Evolutionary conservation across 306 rosid genomes (phyloP), one percentile per base, ranked within the genome.

Genomic region (Begonia masoniana): DNA sequence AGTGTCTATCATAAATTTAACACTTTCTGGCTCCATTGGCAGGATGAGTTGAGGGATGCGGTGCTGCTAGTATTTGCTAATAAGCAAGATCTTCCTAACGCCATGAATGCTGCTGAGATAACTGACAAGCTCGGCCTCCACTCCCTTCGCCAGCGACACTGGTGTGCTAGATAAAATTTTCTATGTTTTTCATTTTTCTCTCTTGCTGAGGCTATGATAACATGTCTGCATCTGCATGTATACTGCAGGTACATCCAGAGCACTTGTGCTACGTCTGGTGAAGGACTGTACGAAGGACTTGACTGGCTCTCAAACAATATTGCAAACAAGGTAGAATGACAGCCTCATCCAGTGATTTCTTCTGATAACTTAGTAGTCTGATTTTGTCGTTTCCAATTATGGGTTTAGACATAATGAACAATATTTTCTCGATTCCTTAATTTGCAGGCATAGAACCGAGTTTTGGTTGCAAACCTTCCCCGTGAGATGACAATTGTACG

Each of bases 291-390:
- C 0, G 88, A 81, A 68, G 88, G 88, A 59, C 70, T 81, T 57
- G 88, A 81, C 56, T 78, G 88, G 88, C 88, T 78, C 58, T 78
- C 84, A n/a, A 82, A 67, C 74, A 82, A 82, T 72, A 78, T 78
- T 64, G 76, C 84, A 35, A 70, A 13, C 77, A 81, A 81, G 88
- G 74, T 71, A 68, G 51, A 12, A 31, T 7, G 39, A 31, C 19
- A 17, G 21, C 13, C 15, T 45, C 12, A 10, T 13, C n/a, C 35
- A 6, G 35, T 6, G 35, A 26, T 26, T 26, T 26, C 35, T 26
- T 26, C 6, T 26, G 35, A 26, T 26, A 26, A 3, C 35, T 26
- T 26, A 26, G 35, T 3, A 26, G 35, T 26, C 35, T 26, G 3
- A 26, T 26, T 26, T 26, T 26, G 6, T 45, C 8, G 39, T 5